phyloP scores from a whole-genome alignment of 2,329 filamentous ascomycete species.

The Colletotrichum tropicicola region DNA sequence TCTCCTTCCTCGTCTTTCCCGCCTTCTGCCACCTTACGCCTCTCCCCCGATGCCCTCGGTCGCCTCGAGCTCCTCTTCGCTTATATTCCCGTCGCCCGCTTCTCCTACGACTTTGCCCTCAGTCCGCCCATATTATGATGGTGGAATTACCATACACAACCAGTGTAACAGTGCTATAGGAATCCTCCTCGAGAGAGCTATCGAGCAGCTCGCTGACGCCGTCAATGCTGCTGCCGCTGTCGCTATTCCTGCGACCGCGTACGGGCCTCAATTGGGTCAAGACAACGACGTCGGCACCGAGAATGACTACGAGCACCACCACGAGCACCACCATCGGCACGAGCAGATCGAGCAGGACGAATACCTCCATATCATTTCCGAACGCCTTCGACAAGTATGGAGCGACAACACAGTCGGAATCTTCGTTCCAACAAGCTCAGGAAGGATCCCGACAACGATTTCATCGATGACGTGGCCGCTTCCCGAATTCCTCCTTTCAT shows the following conservation, averaged over 20 bases:
- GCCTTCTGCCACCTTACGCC: not conserved
- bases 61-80: not conserved
- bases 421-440: not conserved
- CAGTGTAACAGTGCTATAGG: not conserved
- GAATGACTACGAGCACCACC: too few relatives aligned
- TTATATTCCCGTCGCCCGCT: not conserved
- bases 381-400: not conserved
- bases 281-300: too few relatives aligned
- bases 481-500: not conserved
- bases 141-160: not conserved
- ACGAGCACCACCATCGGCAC: too few relatives aligned
- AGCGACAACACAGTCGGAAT: not conserved
- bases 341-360: not conserved
- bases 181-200: not conserved
- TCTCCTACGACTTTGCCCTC: not conserved
- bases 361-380: not conserved
- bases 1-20: not conserved
- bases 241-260: too few relatives aligned
- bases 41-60: not conserved
- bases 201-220: not conserved
- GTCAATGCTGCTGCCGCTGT: not conserved
- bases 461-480: not conserved
- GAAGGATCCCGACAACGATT: not conserved
- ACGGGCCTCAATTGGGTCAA: too few relatives aligned
- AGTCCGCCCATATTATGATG: not conserved